Base-by-base conservation (phyloP, 2,329 filamentous ascomycete species). In the Diaporthe capsici region DNA sequence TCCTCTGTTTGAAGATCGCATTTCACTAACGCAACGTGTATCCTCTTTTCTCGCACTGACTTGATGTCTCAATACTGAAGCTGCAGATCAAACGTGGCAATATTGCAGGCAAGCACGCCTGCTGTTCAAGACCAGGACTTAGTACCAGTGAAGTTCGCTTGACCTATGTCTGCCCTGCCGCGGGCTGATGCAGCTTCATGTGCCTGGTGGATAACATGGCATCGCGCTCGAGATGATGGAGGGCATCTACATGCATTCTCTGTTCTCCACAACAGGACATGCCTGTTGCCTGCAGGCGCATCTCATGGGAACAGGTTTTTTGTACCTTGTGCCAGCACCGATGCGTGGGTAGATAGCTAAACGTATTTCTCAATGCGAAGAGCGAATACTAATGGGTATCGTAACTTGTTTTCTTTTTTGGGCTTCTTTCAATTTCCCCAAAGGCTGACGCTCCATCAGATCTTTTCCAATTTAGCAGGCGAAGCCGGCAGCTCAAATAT, bases 401-500 rank as follows among this genome's bases (percentile, higher is more conserved):
- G 49, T 55, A 25, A 42, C 49, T 55, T 70, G n/a, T 15, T 53
- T 44, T 28, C 8, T 34, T 47, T 28, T 60, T 60, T 22, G 17
- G 3, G 12, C 20, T 25, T 53, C 4, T 4, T 42, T 22, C 15
- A 6, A 2, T 20, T 22, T 37, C 8, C n/a, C 1, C n/a, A 10
- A n/a, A 55, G 15, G 44, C 49, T 42, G 49, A 10, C 17, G 5
- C 15, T 20, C 34, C 49, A 70, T 70, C 47, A 55, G n/a, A 55
- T 70, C 49, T 70, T 70, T 25, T 70, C 65, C 47, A 70, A 15
- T 22, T 28, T 39, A 4, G 65, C 65, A 2, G 65, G 65, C 13
- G 65, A 70, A 17, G 65, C 65, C 22, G 71, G 71, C 31, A 72
- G 17, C 55, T 72, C 71, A n/a, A 61, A 72, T 28, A 60, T 53